These are phyloP conservation scores for Citrus australasica DNA, from an alignment of 345 rosid species.

Conservation along the genomic window DNA sequence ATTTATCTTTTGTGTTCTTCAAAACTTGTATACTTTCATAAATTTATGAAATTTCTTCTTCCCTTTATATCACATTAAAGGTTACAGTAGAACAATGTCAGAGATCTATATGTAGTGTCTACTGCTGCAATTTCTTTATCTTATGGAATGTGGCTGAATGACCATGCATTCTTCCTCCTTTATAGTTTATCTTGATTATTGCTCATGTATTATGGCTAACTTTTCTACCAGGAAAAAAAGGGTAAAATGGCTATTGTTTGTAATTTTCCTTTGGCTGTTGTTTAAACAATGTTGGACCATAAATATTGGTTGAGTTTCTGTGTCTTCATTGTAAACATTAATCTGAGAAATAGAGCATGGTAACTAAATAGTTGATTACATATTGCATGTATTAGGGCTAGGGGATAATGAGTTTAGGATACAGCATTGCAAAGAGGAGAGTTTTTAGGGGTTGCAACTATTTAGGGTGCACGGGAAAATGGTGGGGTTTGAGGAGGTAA, in stretches of 20 bases:
- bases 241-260: neutral
- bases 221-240: neutral
- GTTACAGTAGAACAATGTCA: neutral
- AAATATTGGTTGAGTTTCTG: neutral
- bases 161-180: neutral
- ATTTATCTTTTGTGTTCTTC: slow-evolving; percentile 14
- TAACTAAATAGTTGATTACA: neutral
- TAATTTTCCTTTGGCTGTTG: neutral
- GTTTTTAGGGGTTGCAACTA: neutral
- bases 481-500: neutral
- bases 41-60: neutral
- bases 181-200: neutral
- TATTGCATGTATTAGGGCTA: neutral
- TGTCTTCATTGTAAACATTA: neutral
- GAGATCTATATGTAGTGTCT: neutral
- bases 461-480: neutral
- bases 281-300: neutral
- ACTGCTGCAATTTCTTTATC: neutral
- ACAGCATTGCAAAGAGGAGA: neutral
- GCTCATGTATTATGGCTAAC: neutral
- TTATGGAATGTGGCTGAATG: neutral
- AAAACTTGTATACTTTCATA: slow-evolving; percentile 5
- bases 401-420: neutral
- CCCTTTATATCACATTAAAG: neutral
- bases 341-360: neutral